Base-by-base conservation (phyloP, 1,139 yeast genomes). In the Geotrichum australiense region DNA sequence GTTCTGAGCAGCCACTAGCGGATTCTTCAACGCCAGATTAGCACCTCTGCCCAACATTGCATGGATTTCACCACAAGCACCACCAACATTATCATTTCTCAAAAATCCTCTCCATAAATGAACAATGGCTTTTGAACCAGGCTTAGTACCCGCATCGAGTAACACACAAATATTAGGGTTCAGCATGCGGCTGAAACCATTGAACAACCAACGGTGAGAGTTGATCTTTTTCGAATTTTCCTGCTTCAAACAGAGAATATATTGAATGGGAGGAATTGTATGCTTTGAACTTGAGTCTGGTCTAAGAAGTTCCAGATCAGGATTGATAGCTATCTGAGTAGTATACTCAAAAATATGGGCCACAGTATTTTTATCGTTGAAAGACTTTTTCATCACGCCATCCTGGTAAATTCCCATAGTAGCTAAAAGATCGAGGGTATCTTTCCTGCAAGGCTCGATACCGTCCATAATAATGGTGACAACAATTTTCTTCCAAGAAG, bases 121-220 rank as follows among this genome's bases (percentile, higher is more conserved):
- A 56, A 85, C 82, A 26, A 87, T 70, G 0, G 96, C 85, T 53
- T 80, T 82, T 48, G 74, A 25, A 37, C 86, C 87, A 3, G 98
- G 96, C 62, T 83, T 83, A 0, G 98, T 91, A 49, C 98, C 98
- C 1, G 94, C 97, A 67, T 91, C 98, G 40, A 91, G 65, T 39
- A 91, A 67, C 3, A 86, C 76, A 33, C 89, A 78, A 19, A 89
- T 87, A 50, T 85, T 84, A 2, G 98, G 97, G 47, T 86, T 80
- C 48, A 91, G 68, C 31, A 80, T 70, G 25, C 91, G 85, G 52
- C 95, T 89, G 56, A 91, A 80, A 1, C 94, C 96, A 58, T 91
- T 87, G 62, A 91, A 84, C n/a, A 93, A 76, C 98, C 98, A 91
- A 59, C 97, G 76, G 59, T 91, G 98, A 1, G 96, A 86, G 62